phyloP scores from a whole-genome alignment of 2,329 filamentous ascomycete genomes.

The Dothideomycetes sp. region DNA sequence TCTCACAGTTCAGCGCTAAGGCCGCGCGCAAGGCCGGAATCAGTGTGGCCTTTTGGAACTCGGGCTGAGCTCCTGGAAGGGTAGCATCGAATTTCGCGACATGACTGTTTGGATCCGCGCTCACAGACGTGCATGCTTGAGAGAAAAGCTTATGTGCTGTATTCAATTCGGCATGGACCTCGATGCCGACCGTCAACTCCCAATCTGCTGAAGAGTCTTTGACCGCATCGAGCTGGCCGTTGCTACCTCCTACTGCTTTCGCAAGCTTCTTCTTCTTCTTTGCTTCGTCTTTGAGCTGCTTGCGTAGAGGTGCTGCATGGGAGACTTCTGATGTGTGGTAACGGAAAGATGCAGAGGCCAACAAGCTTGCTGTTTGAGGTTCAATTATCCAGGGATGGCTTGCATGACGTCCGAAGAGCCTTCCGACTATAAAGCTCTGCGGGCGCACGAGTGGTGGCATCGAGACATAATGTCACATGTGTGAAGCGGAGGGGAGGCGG shows the following conservation, averaged over 20 bases:
- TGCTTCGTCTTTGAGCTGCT: slow-evolving; percentile 30
- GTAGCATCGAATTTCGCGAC: slow-evolving; percentile 82
- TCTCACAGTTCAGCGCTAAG: slow-evolving; percentile 66
- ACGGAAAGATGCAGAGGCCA: neutral
- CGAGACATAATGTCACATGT: slow-evolving; percentile 8
- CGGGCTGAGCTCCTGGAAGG: slow-evolving; percentile 78
- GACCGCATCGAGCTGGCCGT: neutral
- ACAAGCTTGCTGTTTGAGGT: neutral
- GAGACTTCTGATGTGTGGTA: neutral
- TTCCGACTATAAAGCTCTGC: neutral
- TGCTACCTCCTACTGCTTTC: slow-evolving; percentile 12
- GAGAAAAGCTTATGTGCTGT: slow-evolving; percentile 86
- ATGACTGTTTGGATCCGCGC: slow-evolving; percentile 60
- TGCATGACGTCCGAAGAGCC: slow-evolving; percentile 3
- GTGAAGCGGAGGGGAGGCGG: neutral
- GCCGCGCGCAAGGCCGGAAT: slow-evolving; percentile 87
- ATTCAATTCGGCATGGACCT: slow-evolving; percentile 95
- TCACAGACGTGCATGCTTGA: slow-evolving; percentile 29
- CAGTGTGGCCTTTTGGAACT: slow-evolving; percentile 71
- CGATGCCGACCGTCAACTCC: slow-evolving; percentile 92
- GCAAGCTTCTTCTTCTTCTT: slow-evolving; percentile 20
- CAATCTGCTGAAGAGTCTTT: slow-evolving; percentile 45
- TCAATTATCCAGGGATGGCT: neutral
- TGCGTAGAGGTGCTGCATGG: slow-evolving; percentile 22
- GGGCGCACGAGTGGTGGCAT: slow-evolving; percentile 7